Base-by-base conservation (phyloP, 2,329 filamentous ascomycete species). In the Fusarium equiseti region DNA sequence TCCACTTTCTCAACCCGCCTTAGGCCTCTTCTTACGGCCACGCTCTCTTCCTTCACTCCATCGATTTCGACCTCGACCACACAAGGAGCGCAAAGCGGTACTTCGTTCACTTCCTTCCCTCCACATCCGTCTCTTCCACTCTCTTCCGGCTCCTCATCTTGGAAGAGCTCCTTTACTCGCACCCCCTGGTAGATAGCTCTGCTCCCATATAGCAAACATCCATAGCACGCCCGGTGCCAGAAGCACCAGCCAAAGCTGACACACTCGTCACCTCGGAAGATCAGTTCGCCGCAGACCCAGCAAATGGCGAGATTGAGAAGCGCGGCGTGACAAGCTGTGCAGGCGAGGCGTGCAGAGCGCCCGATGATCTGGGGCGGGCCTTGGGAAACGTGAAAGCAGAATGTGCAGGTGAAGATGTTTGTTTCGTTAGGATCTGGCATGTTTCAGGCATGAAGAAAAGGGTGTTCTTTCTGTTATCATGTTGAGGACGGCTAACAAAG, bases 191-290 rank as follows among this genome's bases (percentile, higher is more conserved):
- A 78, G 5, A 84, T 75, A 15, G 78, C 68, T 63, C 77, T 80
- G 59, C 77, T 82, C 20, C 86, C 85, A 61, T 81, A 89, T 42
- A 88, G 77, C 65, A 89, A 73, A 73, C 86, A 89, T 18, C 87
- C 86, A 75, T 87, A 89, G 74, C 86, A 89, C 1, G 77, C 80
- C 42, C 81, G 80, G 72, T 89, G 87, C 87, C 86, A 89, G 73
- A 89, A 89, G 72, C 86, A 88, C 87, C 84, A 89, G 0, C 86
- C 86, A n/a, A 89, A 80, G 68, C 86, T 88, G 43, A 89, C 84
- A 66, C 85, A 86, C 62, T 88, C 86, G 26, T 86, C 83, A 1
- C 81, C 85, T 27, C 86, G 84, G 38, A 83, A 82, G 15, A 89
- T 82, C 45, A 87, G 76, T 75, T 88, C 86, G 22, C 87, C 86